phyloP scores from a whole-genome alignment of 2,329 filamentous ascomycete species.

The Exophiala oligosperma region DNA sequence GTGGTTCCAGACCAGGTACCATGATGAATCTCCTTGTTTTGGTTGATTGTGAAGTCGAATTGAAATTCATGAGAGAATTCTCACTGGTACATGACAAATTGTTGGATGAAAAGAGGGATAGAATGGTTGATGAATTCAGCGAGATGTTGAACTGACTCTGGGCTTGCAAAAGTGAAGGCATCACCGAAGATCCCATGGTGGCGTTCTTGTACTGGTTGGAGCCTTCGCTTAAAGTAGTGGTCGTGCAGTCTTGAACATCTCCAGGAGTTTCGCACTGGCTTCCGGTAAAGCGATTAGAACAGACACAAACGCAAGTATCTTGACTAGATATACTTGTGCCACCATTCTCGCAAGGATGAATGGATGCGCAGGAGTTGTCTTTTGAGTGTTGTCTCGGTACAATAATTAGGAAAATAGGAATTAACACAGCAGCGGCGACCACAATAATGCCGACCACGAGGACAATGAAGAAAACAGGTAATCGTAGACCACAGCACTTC shows the following conservation, averaged over 20 bases:
- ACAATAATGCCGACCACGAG: slow-evolving; percentile 68
- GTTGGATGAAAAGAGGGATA: slow-evolving; percentile 72
- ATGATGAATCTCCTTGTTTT: slow-evolving; percentile 29
- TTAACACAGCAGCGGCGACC: slow-evolving; percentile 76
- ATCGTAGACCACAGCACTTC: slow-evolving; percentile 79
- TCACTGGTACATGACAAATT: slow-evolving; percentile 80
- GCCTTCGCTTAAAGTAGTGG: slow-evolving; percentile 44
- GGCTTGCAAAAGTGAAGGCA: slow-evolving; percentile 68
- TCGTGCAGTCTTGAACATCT: slow-evolving; percentile 45
- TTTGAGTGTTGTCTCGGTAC: slow-evolving; percentile 51
- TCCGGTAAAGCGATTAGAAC: slow-evolving; percentile 81
- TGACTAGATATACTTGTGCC: slow-evolving; percentile 71
- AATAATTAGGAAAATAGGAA: slow-evolving; percentile 68
- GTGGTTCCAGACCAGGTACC: slow-evolving; percentile 22
- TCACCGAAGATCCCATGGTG: slow-evolving; percentile 77
- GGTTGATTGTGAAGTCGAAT: slow-evolving; percentile 16
- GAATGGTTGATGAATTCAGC: slow-evolving; percentile 66
- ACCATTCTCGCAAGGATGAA: slow-evolving; percentile 72
- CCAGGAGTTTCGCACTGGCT: slow-evolving; percentile 55
- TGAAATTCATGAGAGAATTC: slow-evolving; percentile 79
- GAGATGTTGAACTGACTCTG: slow-evolving; percentile 72
- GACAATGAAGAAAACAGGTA: slow-evolving; percentile 72
- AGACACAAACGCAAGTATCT: slow-evolving; percentile 79
- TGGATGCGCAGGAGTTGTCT: slow-evolving; percentile 54
- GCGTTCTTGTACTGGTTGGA: slow-evolving; percentile 57